A percentile compares a stretch with the other conserved stretches of the same genome.
phyloP scores from a whole-genome alignment of 441 rosid species.

The Manihot esculenta region DNA sequence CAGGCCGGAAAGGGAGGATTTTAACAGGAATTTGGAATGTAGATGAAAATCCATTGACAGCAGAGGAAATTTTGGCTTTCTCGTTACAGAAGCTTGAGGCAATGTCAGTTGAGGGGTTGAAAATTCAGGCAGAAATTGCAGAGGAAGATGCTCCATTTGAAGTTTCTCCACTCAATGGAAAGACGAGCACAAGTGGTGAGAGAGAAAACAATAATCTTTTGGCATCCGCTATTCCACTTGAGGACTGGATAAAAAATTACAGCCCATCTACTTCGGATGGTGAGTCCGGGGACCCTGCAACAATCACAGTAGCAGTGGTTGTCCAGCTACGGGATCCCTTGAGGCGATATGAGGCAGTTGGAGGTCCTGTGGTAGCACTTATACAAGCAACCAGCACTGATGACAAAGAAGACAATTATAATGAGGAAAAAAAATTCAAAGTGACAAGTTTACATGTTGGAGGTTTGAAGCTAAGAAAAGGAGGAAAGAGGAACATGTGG shows the following conservation, averaged over 20 bases:
- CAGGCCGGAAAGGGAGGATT: conserved; percentile 79
- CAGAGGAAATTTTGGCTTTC: conserved; percentile 67
- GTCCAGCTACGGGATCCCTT: conserved; percentile 82
- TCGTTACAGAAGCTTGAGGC: conserved; percentile 79
- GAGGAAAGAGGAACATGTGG: conserved; percentile 45
- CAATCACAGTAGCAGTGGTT: conserved; percentile 45
- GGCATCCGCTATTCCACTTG: conserved; percentile 56
- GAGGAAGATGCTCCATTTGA: conserved; percentile 81
- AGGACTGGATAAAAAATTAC: conserved; percentile 53
- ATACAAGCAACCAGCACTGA: conserved; percentile 45
- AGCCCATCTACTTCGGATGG: conserved; percentile 26
- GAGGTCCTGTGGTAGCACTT: conserved; percentile 62
- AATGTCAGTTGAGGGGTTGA: conserved; percentile 74
- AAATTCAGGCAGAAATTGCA: conserved; percentile 76
- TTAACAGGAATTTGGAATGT: conserved; percentile 78
- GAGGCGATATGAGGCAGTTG: conserved; percentile 86
- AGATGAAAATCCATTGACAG: conserved; percentile 53
- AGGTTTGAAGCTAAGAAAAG: conserved; percentile 47
- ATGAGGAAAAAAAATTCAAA: conserved; percentile 59
- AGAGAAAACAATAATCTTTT: conserved; percentile 43
- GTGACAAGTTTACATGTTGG: conserved; percentile 69
- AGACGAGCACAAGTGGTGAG: conserved; percentile 29
- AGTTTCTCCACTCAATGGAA: conserved; percentile 46
- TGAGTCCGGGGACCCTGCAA: conserved; percentile 29
- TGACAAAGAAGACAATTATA: conserved; percentile 33